phyloP scores from a whole-genome alignment of 768 basidiomycete species.

The Scleroderma bovista region DNA sequence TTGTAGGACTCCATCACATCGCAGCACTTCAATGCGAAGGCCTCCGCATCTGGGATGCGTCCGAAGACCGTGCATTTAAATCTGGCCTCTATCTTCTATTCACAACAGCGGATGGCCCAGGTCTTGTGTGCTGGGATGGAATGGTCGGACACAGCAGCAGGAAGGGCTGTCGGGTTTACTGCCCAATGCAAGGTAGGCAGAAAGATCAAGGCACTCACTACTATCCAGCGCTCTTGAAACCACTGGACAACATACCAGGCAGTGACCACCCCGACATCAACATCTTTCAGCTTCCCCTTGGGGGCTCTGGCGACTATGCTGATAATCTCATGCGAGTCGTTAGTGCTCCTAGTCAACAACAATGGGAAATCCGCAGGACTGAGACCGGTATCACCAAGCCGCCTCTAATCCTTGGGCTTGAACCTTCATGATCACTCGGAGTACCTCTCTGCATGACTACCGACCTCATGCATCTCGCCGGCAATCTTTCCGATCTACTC shows the following conservation, averaged over 20 bases:
- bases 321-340: background rate
- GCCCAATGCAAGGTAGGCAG: slow-evolving; percentile 23
- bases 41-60: slow-evolving; percentile 17
- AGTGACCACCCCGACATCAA: slow-evolving; percentile 24
- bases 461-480: slow-evolving; percentile 39
- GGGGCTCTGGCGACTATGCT: background rate
- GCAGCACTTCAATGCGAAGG: slow-evolving; percentile 5
- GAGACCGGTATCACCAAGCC: slow-evolving; percentile 32
- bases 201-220: slow-evolving; percentile 29
- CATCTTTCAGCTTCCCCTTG: background rate
- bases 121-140: slow-evolving; percentile 23
- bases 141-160: slow-evolving; percentile 32
- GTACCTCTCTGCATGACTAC: slow-evolving; percentile 30
- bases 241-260: slow-evolving; percentile 18
- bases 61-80: background rate
- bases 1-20: slow-evolving; percentile 8
- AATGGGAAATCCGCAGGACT: slow-evolving; percentile 23
- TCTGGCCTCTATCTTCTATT: slow-evolving; percentile 12
- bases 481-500: slow-evolving; percentile 19
- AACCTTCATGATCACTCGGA: slow-evolving; percentile 10
- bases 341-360: slow-evolving; percentile 16
- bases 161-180: slow-evolving; percentile 22
- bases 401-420: slow-evolving; percentile 31
- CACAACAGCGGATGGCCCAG: slow-evolving; percentile 30
- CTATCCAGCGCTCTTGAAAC: slow-evolving; percentile 30